Base-by-base conservation (phyloP, 257 asterid genomes). In the Coffea canephora region DNA sequence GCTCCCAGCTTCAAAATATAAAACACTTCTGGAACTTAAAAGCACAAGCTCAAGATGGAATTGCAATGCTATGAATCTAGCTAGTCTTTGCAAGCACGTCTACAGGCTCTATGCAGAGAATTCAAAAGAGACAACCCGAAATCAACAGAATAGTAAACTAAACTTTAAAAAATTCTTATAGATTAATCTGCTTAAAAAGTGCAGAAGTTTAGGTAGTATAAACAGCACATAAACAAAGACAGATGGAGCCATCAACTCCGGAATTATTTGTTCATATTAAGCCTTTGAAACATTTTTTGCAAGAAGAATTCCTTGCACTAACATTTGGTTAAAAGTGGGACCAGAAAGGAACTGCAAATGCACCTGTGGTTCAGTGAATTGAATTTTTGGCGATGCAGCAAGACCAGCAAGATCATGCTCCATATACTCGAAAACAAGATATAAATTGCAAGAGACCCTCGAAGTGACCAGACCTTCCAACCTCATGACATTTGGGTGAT, bases 361-460 rank as follows among this genome's bases (percentile, higher is more conserved):
- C 68, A 94, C 98, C 98, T 94, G 98, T 77, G 98, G 67, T 85
- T 94, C 96, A 15, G 97, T 89, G 79, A 94, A 90, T 77, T 82
- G 89, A 70, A 91, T 88, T 36, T 80, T 55, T 52, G 96, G 91
- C 71, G 98, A 92, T 78, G 92, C 93, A 14, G 89, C 82, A 49
- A 94, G 98, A 67, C 98, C 97, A 65, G 97, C 86, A 77, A 94
- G 97, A 87, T 94, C 98, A 74, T 94, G 98, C 82, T 94, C 97
- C 98, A 94, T 94, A 85, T 94, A 94, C 71, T 92, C 97, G 67
- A 94, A 94, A 64, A 92, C 97, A 84, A 94, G 98, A 85, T 92
- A 92, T 76, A 94, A 81, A 88, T 85, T 90, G 87, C 97, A 94
- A 41, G 98, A 94, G 80, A 89, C 93, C 86, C 91, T 89, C 46